Base-by-base conservation (phyloP, 2,329 filamentous ascomycete genomes). In the Aspergillus ochraceoroseus region DNA sequence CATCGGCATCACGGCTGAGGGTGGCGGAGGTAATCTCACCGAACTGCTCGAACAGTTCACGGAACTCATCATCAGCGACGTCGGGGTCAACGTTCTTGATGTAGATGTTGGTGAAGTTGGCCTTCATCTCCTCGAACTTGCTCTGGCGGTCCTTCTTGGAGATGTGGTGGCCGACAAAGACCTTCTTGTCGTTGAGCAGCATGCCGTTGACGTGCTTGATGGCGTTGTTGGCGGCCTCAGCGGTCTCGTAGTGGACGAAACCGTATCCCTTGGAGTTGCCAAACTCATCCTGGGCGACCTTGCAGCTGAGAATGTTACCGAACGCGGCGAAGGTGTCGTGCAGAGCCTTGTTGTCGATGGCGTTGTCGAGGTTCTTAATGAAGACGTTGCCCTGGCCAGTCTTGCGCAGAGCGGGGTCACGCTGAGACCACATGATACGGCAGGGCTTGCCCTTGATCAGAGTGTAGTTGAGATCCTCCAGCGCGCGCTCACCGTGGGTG, bases 101-200 rank as follows among this genome's bases (percentile, higher is more conserved):
- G 74, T 98, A 98, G 70, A 98, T 83, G 70, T 98, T 98, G 76
- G 92, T 98, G 79, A 94, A 98, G 79, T 98, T 98, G 70, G 92
- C 92, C 83, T 98, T 98, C 90, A 98, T 98, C 79, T 98, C 92
- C 76, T 98, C 92, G 59, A 96, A 96, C 76, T 98, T 98, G 87
- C 87, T 95, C 80, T 96, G 92, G 61, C 92, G 90, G 66, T 98
- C 92, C 80, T 96, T 96, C 85, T 96, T 96, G 68, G 92, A 89
- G 62, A 98, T 96, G 74, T 98, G 92, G 73, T 95, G 90, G 52
- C 92, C 92, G 57, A 98, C 92, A 59, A 94, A 98, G 52, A 98
- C 92, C 80, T 98, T 98, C 84, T 98, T 98, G 80, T 98, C 92
- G 74, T 98, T 98, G 65, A 98, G 73, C 67, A 98, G 76, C 92